A percentile compares a stretch with the other conserved stretches of the same genome.
These are phyloP conservation scores for Jatropha curcas DNA, from an alignment of 345 rosid genomes.

Conservation along the genomic window DNA sequence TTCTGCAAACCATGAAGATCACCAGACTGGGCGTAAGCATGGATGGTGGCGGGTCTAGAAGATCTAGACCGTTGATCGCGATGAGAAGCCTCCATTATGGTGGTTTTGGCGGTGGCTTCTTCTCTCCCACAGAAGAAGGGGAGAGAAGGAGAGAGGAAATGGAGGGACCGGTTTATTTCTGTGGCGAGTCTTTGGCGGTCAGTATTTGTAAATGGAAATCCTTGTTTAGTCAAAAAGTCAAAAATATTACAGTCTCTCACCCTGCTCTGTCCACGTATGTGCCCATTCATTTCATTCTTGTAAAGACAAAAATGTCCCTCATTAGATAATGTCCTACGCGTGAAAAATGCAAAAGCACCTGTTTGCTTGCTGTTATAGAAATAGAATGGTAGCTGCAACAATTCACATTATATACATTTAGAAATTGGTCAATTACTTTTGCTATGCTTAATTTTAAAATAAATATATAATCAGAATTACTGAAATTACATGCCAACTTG, in stretches of 20 bases:
- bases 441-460: not conserved
- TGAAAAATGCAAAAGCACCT: no score
- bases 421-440: no score
- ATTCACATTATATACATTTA: no score
- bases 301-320: no score
- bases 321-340: no score
- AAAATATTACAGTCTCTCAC: no score
- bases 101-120: not conserved
- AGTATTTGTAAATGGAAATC: not conserved
- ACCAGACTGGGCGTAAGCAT: slow-evolving; percentile 82
- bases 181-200: slow-evolving; percentile 20
- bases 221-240: not conserved
- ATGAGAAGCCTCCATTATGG: slow-evolving; percentile 20
- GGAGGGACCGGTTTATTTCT: slow-evolving; percentile 11
- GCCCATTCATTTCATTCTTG: slow-evolving; percentile 10
- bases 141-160: not conserved
- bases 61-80: slow-evolving; percentile 69
- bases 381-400: no score
- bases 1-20: slow-evolving; percentile 67
- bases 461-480: no score
- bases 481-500: not conserved
- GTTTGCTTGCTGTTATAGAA: no score
- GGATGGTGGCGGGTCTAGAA: slow-evolving; percentile 72
- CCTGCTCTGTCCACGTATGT: no score
- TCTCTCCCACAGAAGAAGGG: slow-evolving; percentile 9